Conservation (phyloP, 352 stramenopile genomes). For the Elongisporangium undulatum region DNA sequence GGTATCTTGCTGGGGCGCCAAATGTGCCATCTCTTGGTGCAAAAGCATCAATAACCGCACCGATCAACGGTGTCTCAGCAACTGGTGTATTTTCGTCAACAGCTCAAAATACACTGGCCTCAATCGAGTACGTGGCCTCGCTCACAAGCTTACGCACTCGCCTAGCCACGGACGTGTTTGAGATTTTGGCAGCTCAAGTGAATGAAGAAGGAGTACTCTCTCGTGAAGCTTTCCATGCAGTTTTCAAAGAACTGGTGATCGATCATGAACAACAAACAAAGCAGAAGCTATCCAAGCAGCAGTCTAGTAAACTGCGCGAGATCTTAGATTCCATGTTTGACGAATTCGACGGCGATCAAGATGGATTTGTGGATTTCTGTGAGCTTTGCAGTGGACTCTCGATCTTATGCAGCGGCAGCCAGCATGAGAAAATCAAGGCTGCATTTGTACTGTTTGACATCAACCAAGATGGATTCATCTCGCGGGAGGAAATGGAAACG, state of each 20-base stretch:
- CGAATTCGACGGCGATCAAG: constrained; percentile 68
- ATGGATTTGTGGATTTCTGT: constrained; percentile 85
- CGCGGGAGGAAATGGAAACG: constrained; percentile 78
- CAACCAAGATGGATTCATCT: constrained; percentile 85
- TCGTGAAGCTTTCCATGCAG: constrained; percentile 55
- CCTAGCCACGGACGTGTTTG: constrained; percentile 68
- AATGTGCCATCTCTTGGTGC: constrained; percentile 5
- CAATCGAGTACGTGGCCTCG: constrained; percentile 54
- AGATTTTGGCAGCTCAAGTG: constrained; percentile 76
- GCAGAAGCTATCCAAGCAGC: constrained; percentile 16
- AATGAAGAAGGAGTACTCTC: constrained; percentile 80
- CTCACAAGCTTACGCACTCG: constrained; percentile 52
- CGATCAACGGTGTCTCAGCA: constrained; percentile 8
- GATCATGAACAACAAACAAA: constrained; percentile 21
- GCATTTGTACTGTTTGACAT: constrained; percentile 87
- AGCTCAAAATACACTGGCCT: constrained; percentile 24
- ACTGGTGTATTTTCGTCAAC: not conserved
- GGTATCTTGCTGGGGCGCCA: constrained; percentile 39
- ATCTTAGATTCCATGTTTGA: constrained; percentile 71
- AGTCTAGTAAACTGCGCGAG: constrained; percentile 31
- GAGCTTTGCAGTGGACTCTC: constrained; percentile 82
- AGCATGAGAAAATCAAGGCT: constrained; percentile 77
- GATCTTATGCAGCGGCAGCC: constrained; percentile 69
- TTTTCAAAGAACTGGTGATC: constrained; percentile 61
- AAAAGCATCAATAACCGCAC: not conserved